A percentile compares a stretch with the other conserved stretches of the same genome.
Conservation (phyloP, 163 green algal genomes). For the Volvox carteri region DNA sequence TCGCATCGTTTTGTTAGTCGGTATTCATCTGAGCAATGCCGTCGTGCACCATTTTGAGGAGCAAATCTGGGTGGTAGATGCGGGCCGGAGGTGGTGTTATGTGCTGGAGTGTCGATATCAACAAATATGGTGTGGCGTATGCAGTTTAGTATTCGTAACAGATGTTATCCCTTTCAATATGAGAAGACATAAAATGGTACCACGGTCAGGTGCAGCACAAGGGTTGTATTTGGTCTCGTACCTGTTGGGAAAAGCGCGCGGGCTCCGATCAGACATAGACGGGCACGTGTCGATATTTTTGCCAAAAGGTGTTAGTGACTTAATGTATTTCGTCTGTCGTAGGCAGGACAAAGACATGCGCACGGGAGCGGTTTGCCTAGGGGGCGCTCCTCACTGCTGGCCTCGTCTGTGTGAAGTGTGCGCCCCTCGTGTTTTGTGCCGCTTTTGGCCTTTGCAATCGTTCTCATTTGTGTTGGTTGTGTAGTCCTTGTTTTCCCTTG, state of each 20-base stretch:
- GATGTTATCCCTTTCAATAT: slow-evolving; percentile 2
- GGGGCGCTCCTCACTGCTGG: no score
- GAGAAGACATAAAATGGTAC: slow-evolving; percentile 15
- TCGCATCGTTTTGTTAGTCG: slow-evolving; percentile 7
- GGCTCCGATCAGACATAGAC: no score
- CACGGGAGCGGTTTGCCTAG: no score
- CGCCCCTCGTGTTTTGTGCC: not conserved
- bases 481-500: slow-evolving; percentile 3
- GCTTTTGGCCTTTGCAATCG: slow-evolving; percentile 10
- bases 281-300: no score
- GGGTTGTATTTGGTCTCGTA: not conserved
- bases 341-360: slow-evolving; percentile 20
- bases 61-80: no score
- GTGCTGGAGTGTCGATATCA: slow-evolving; percentile 7
- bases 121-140: not conserved
- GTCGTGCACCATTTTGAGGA: not conserved
- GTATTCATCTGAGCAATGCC: not conserved
- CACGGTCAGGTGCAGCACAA: not conserved
- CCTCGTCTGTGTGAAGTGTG: no score
- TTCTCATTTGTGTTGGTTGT: not conserved
- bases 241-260: no score
- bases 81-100: not conserved
- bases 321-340: slow-evolving; percentile 14
- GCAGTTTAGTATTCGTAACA: slow-evolving; percentile 24
- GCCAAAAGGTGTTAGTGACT: slow-evolving; percentile 10